These are phyloP conservation scores for Podaxis sp. DNA, from an alignment of 768 basidiomycete genomes.

Conservation along the genomic window DNA sequence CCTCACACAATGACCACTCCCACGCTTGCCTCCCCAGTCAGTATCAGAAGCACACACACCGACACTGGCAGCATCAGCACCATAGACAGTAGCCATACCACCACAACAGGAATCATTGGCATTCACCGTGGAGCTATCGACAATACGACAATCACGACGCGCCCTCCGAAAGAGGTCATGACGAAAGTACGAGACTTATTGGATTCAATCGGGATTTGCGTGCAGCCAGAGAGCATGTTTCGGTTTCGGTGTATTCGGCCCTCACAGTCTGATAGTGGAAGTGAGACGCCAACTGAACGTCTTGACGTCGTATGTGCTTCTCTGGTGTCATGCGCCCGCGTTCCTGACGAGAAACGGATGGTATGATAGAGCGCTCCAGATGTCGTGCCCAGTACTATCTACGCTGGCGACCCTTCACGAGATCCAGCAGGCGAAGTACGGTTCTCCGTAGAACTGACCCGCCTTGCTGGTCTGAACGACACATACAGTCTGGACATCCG, in stretches of 20 bases:
- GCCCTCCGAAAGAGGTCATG: conserved; percentile 76
- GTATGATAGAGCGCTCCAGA: background rate
- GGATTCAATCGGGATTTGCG: conserved; percentile 77
- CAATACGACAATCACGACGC: conserved; percentile 77
- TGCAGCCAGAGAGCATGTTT: conserved; percentile 79
- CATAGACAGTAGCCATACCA: background rate
- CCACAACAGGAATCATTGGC: conserved; percentile 18
- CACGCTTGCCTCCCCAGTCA: background rate
- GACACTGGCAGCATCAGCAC: background rate
- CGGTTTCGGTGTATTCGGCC: conserved; percentile 77
- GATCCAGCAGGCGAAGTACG: conserved; percentile 91
- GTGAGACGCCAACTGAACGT: background rate
- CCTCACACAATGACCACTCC: background rate
- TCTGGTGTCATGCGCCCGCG: background rate
- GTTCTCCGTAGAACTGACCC: conserved; percentile 90
- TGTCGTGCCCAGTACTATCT: background rate
- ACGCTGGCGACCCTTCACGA: conserved; percentile 34
- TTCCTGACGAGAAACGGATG: background rate
- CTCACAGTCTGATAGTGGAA: conserved; percentile 34
- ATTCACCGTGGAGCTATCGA: conserved; percentile 88
- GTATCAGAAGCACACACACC: conserved; percentile 6
- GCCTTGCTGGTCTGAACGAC: conserved; percentile 76
- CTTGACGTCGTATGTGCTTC: conserved; percentile 5
- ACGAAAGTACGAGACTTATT: conserved; percentile 68
- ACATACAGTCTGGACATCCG: conserved; percentile 89